Base-by-base conservation (phyloP, 1,139 yeast genomes). In the Ashbya aceris region DNA sequence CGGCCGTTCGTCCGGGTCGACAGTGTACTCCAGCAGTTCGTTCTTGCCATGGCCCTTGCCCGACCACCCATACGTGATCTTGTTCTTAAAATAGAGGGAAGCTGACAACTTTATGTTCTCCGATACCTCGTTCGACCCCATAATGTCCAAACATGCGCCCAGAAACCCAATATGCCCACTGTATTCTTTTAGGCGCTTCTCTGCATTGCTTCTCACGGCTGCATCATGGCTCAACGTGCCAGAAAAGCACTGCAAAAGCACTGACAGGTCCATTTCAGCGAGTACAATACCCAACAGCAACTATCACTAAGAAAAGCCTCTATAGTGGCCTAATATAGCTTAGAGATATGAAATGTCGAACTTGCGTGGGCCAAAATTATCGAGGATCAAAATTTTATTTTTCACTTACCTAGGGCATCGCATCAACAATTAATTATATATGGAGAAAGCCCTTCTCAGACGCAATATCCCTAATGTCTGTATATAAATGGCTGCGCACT, bases 81-180 rank as follows among this genome's bases (percentile, higher is more conserved):
- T 70, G 60, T 91, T 91, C 60, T 91, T 91, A 65, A 91, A 77
- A 61, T 79, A 89, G 27, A 91, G 81, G 0, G 95, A 94, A 12
- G 95, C 84, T 9, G 95, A 91, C 40, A 79, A 73, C 50, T 80
- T 77, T 37, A 84, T 74, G 28, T 72, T 73, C 1, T 72, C 68
- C 14, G 76, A 69, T 4, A 78, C 78, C 9, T 71, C 73, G 11
- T 65, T 66, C 33, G 73, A 71, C n/a, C 71, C 56, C 33, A 85
- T 73, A 43, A 91, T 79, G 55, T 85, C 91, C 38, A 91, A 66
- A 60, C 96, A 84, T 1, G 89, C 91, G 8, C 82, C 83, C 38
- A 87, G 67, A 56, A 91, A 91, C 2, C 95, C 96, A 1, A 85
- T 59, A 1, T 71, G 60, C 31, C 56, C 55, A 39, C 79, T 76